Evolutionary conservation across 768 basidiomycete species (phyloP).

Genomic region (Serendipita sp.): DNA sequence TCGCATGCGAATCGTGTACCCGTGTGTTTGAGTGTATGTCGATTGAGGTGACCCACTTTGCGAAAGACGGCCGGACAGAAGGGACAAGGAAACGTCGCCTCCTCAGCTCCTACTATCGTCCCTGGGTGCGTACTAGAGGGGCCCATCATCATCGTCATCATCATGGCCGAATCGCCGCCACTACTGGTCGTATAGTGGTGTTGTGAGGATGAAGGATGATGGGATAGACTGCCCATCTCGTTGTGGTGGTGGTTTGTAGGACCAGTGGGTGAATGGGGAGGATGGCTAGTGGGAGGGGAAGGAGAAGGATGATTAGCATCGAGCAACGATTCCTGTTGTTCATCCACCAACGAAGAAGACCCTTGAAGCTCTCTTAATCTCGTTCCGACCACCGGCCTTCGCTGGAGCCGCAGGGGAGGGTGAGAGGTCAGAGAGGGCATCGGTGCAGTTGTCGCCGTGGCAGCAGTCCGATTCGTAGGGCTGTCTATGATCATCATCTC

Average conservation of each 20-base stretch:
- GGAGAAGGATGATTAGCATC: neutral
- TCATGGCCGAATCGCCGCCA: no score
- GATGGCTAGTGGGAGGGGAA: neutral
- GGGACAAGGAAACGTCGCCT: neutral
- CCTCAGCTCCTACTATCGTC: no score
- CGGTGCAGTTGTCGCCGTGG: neutral
- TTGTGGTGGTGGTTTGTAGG: neutral
- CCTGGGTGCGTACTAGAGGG: no score
- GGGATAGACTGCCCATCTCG: neutral
- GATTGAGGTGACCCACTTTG: constrained; percentile 2
- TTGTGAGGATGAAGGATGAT: neutral
- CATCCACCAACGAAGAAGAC: neutral
- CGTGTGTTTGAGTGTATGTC: neutral
- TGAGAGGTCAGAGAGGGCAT: neutral
- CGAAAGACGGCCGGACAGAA: neutral
- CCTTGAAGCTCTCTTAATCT: neutral
- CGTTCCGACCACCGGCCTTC: neutral
- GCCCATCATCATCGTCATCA: no score
- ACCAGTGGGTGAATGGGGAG: neutral
- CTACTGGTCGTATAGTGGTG: no score
- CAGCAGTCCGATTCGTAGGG: no score
- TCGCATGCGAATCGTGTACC: neutral
- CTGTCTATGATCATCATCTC: no score
- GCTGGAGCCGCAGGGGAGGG: neutral
- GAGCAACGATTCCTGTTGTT: neutral